Evolutionary conservation across 2,329 filamentous ascomycete genomes (phyloP).

Genomic region (Pseudocercospora eumusae): DNA sequence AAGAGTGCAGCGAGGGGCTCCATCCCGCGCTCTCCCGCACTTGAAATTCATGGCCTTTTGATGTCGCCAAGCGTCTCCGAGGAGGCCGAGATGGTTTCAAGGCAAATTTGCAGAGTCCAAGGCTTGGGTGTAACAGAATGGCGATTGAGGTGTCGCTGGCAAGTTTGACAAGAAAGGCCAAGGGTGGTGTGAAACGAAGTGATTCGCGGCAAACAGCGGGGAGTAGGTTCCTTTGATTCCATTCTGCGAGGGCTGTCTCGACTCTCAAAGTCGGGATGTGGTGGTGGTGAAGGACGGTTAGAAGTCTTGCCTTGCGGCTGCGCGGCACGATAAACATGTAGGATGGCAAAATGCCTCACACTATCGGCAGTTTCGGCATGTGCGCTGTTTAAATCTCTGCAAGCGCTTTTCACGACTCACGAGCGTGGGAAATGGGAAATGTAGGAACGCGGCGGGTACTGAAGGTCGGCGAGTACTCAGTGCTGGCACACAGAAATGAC

Average conservation of each 20-base stretch:
- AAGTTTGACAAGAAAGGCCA: slow-evolving; percentile 24
- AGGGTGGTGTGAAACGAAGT: slow-evolving; percentile 26
- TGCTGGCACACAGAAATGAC: not conserved
- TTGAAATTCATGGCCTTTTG: not conserved
- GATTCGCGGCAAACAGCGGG: slow-evolving; percentile 13
- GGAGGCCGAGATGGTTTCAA: slow-evolving; percentile 3
- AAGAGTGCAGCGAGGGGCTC: slow-evolving; percentile 4
- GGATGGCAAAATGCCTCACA: slow-evolving; percentile 26
- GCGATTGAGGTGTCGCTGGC: slow-evolving; percentile 11
- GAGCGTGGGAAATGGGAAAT: slow-evolving; percentile 1
- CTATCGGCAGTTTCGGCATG: slow-evolving; percentile 17
- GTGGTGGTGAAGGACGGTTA: slow-evolving; percentile 5
- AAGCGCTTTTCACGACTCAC: slow-evolving; percentile 17
- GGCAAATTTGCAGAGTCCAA: slow-evolving; percentile 18
- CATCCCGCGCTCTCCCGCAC: slow-evolving; percentile 3
- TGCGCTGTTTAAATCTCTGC: slow-evolving; percentile 24
- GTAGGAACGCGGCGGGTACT: slow-evolving; percentile 11
- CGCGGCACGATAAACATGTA: slow-evolving; percentile 22
- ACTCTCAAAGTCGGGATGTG: slow-evolving; percentile 14
- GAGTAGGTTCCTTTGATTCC: slow-evolving; percentile 13
- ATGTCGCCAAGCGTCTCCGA: not conserved
- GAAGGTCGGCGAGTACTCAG: slow-evolving; percentile 15
- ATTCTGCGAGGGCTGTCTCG: slow-evolving; percentile 9
- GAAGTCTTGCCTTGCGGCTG: slow-evolving; percentile 20
- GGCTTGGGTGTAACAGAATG: slow-evolving; percentile 20